Evolutionary conservation across 495 filamentous ascomycete species (phyloP).

Genomic region (Amniculicola lignicola): DNA sequence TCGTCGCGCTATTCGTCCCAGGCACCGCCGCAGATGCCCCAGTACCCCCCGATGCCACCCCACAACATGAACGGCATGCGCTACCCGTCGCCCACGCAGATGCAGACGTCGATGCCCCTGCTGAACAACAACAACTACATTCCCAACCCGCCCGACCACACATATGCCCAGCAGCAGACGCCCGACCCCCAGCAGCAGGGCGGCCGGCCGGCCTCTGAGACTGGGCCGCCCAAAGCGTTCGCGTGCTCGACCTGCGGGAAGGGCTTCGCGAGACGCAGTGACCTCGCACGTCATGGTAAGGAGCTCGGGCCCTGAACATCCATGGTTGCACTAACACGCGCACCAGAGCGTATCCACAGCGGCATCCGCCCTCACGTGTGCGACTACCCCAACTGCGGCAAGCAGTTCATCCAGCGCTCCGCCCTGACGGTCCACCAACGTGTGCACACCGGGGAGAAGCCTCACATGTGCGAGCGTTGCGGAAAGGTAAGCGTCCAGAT

Average conservation of each 20-base stretch:
- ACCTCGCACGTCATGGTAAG: slow-evolving; percentile 90
- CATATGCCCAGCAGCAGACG: slow-evolving; percentile 38
- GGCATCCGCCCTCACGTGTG: slow-evolving; percentile 90
- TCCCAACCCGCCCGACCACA: slow-evolving; percentile 39
- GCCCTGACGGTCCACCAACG: slow-evolving; percentile 92
- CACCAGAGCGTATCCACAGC: slow-evolving; percentile 89
- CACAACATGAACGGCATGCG: slow-evolving; percentile 49
- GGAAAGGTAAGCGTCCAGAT: slow-evolving; percentile 67
- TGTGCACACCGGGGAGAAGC: slow-evolving; percentile 97
- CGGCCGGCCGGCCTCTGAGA: slow-evolving; percentile 45
- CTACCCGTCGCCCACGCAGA: slow-evolving; percentile 54
- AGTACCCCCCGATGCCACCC: slow-evolving; percentile 37
- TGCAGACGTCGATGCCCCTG: slow-evolving; percentile 58
- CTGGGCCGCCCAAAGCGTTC: slow-evolving; percentile 70
- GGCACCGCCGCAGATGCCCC: slow-evolving; percentile 49
- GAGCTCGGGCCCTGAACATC: slow-evolving; percentile 9
- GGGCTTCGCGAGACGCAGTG: slow-evolving; percentile 89
- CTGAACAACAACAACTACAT: slow-evolving; percentile 46
- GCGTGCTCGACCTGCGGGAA: slow-evolving; percentile 89
- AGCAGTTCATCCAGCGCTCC: slow-evolving; percentile 98
- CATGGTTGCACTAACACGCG: slow-evolving; percentile 34
- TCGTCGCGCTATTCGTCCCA: slow-evolving; percentile 57
- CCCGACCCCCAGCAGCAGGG: slow-evolving; percentile 39
- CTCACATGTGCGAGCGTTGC: slow-evolving; percentile 95
- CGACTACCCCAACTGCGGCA: slow-evolving; percentile 82